Evolutionary conservation across 2,329 filamentous ascomycete species (phyloP).

Genomic region (Xylariaceae sp.): DNA sequence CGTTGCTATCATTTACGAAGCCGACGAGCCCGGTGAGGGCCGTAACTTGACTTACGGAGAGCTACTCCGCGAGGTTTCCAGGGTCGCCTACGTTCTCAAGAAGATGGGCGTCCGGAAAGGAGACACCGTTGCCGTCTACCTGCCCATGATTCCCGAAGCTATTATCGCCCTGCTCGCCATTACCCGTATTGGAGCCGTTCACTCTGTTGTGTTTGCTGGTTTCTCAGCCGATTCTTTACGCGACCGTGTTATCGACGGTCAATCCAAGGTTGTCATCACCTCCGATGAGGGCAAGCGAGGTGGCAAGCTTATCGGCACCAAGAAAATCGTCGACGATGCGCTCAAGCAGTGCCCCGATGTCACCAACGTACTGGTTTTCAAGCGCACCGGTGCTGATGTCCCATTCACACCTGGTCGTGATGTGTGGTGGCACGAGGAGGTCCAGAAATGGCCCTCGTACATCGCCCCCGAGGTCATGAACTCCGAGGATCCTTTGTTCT

Average conservation of each 20-base stretch:
- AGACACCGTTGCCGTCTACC: slow-evolving; percentile 92
- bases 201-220: slow-evolving; percentile 96
- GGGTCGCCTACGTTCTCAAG: slow-evolving; percentile 80
- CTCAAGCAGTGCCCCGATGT: slow-evolving; percentile 93
- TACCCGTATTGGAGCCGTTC: slow-evolving; percentile 85
- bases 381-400: slow-evolving; percentile 88
- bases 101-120: slow-evolving; percentile 96
- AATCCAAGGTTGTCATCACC: slow-evolving; percentile 92
- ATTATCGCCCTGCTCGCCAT: slow-evolving; percentile 87
- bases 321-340: slow-evolving; percentile 98
- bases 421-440: slow-evolving; percentile 98
- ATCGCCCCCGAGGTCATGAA: slow-evolving; percentile 82
- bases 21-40: slow-evolving; percentile 81
- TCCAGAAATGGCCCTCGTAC: slow-evolving; percentile 93
- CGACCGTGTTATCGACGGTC: slow-evolving; percentile 86
- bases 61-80: slow-evolving; percentile 86
- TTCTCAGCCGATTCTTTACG: slow-evolving; percentile 95
- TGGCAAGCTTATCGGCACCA: slow-evolving; percentile 94
- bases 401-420: slow-evolving; percentile 87
- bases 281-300: slow-evolving; percentile 97
- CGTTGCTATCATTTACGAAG: slow-evolving; percentile 97
- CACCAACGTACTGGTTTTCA: slow-evolving; percentile 80
- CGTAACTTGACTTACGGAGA: slow-evolving; percentile 89
- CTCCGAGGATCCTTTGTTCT: slow-evolving; percentile 93
- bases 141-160: slow-evolving; percentile 98